These are phyloP conservation scores for Diutina rugosa DNA, from an alignment of 1,139 yeast genomes.

Conservation along the genomic window DNA sequence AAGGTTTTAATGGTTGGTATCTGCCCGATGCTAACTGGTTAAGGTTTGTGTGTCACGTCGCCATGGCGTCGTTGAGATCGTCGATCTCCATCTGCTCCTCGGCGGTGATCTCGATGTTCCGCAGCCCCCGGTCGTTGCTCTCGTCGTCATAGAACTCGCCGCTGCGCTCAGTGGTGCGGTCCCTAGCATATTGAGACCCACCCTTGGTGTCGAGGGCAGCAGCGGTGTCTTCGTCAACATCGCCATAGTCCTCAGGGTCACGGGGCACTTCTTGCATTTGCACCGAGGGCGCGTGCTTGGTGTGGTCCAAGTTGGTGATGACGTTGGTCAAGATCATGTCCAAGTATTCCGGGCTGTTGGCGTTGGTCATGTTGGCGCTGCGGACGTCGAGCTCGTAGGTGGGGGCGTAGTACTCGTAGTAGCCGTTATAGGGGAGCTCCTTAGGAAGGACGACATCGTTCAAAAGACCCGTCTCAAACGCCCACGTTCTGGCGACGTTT, in stretches of 20 bases:
- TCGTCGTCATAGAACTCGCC: constrained; percentile 13
- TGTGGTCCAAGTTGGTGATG: constrained; percentile 2
- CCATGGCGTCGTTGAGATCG: background rate
- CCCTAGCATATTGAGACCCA: background rate
- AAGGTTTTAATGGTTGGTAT: too few species aligned
- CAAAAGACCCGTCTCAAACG: background rate
- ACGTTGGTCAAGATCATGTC: constrained; percentile 1
- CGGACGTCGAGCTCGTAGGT: constrained; percentile 1
- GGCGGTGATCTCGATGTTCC: constrained; percentile 11
- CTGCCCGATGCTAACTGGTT: too few species aligned
- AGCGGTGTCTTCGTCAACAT: background rate
- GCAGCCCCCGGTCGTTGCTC: constrained; percentile 35
- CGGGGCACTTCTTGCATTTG: constrained; percentile 1
- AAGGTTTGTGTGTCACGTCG: background rate
- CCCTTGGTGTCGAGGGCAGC: constrained; percentile 1
- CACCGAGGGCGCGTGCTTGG: constrained; percentile 1
- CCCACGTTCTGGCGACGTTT: constrained; percentile 1
- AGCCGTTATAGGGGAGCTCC: background rate
- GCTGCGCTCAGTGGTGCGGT: background rate
- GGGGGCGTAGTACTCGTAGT: constrained; percentile 2
- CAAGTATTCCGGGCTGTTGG: background rate
- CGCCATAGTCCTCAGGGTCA: constrained; percentile 1
- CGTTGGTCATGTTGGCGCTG: constrained; percentile 2
- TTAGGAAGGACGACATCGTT: constrained; percentile 1
- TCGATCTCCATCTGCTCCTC: constrained; percentile 1